phyloP scores from a whole-genome alignment of 1,284 basidiomycete species.

The Cronartium quercuum region DNA sequence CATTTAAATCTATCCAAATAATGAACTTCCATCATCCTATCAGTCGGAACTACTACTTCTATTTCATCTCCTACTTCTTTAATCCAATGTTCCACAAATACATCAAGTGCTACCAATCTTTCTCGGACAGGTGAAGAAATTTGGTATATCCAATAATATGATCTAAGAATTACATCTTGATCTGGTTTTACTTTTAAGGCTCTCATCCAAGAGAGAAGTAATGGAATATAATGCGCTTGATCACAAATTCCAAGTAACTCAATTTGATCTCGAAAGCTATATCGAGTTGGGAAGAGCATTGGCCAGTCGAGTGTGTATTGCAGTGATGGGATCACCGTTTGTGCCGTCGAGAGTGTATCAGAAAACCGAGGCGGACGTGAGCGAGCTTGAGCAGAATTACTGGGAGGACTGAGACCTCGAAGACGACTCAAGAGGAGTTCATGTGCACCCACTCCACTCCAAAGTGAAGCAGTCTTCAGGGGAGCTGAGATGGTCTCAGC shows the following conservation, averaged over 20 bases:
- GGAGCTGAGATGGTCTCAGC: slow-evolving; percentile 23
- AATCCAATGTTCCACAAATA: slow-evolving; percentile 25
- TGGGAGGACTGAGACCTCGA: slow-evolving; percentile 17
- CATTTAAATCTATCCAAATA: slow-evolving; percentile 21
- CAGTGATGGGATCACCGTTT: slow-evolving; percentile 26
- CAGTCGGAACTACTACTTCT: slow-evolving; percentile 4
- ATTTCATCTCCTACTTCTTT: slow-evolving; percentile 1
- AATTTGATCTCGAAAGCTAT: slow-evolving; percentile 26
- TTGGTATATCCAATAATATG: slow-evolving; percentile 30
- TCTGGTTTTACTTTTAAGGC: slow-evolving; percentile 14
- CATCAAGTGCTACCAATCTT: background rate
- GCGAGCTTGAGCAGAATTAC: background rate
- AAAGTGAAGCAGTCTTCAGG: slow-evolving; percentile 10
- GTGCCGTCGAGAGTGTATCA: slow-evolving; percentile 4
- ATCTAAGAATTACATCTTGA: slow-evolving; percentile 26
- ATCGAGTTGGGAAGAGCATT: slow-evolving; percentile 13
- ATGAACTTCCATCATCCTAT: slow-evolving; percentile 21
- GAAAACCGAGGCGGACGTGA: background rate
- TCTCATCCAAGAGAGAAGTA: slow-evolving; percentile 31
- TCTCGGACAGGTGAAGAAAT: background rate
- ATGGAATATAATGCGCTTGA: slow-evolving; percentile 12
- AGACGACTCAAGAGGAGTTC: slow-evolving; percentile 8
- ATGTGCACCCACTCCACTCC: slow-evolving; percentile 15
- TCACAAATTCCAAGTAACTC: slow-evolving; percentile 21
- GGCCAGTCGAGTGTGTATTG: slow-evolving; percentile 12